phyloP scores from a whole-genome alignment of 1,139 yeast genomes.

The Keqinozyma sinolaborantium region DNA sequence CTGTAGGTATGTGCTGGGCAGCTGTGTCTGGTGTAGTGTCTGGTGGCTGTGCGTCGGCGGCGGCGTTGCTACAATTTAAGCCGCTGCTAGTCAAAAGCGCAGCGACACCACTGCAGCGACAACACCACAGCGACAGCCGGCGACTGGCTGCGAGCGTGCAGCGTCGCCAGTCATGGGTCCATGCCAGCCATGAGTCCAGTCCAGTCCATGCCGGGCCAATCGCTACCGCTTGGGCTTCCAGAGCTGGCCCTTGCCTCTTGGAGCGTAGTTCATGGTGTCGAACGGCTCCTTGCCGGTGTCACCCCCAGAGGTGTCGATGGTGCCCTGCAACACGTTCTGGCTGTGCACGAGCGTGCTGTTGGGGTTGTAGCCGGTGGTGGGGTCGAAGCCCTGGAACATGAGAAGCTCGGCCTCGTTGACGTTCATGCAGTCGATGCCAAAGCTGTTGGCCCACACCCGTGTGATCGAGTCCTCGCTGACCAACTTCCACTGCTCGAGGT shows the following conservation, averaged over 20 bases:
- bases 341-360: constrained; percentile 19
- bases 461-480: constrained; percentile 55
- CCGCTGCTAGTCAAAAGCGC: too few relatives aligned
- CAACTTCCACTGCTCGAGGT: constrained; percentile 42
- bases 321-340: constrained; percentile 31
- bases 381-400: constrained; percentile 36
- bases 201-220: too few relatives aligned
- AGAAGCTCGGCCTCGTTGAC: constrained; percentile 51
- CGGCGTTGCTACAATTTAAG: constrained; percentile 1
- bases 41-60: neutral
- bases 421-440: constrained; percentile 48
- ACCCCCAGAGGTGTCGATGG: constrained; percentile 36
- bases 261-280: constrained; percentile 48
- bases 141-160: too few relatives aligned
- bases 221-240: constrained; percentile 47
- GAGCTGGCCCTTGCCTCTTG: constrained; percentile 50
- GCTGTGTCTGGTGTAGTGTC: neutral
- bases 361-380: constrained; percentile 27
- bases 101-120: too few relatives aligned
- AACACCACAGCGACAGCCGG: too few relatives aligned
- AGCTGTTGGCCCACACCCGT: constrained; percentile 53
- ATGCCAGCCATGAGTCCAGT: too few relatives aligned
- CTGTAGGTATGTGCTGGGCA: neutral
- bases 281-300: constrained; percentile 18
- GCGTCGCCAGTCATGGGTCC: too few relatives aligned